phyloP scores from a whole-genome alignment of 2,329 filamentous ascomycete species.

The Colletotrichum gigasporum region DNA sequence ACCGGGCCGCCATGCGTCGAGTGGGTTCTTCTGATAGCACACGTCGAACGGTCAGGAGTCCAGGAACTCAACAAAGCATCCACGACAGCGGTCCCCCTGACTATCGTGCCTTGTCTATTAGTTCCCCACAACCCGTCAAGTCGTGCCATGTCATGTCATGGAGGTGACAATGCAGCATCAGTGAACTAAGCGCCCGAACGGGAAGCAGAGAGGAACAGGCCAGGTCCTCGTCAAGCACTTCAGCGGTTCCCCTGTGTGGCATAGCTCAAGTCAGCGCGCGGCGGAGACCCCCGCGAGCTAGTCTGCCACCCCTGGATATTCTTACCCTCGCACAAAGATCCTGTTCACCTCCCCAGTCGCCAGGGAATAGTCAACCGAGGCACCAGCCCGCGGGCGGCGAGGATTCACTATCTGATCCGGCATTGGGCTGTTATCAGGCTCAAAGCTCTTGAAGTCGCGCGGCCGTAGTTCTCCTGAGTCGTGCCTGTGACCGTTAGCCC shows the following conservation, averaged over 20 bases:
- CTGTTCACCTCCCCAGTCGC: neutral
- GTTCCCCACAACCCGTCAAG: neutral
- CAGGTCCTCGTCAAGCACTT: neutral
- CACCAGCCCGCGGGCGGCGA: neutral
- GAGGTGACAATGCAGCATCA: conserved; percentile 4
- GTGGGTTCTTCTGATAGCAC: no score
- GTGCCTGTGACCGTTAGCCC: neutral
- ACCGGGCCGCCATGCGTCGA: no score
- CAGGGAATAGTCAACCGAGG: neutral
- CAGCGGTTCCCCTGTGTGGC: neutral
- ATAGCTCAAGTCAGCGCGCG: neutral
- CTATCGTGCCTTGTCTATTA: neutral
- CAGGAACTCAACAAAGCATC: neutral
- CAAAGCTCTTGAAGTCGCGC: neutral
- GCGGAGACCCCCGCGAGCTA: neutral
- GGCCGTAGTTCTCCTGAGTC: neutral
- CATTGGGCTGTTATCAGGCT: neutral
- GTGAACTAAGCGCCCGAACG: conserved; percentile 1
- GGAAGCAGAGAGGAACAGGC: neutral
- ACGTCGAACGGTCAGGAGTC: neutral
- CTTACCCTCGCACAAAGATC: conserved; percentile 1
- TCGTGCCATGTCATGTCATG: conserved; percentile 5
- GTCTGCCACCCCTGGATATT: conserved; percentile 2
- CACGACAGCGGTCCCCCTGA: neutral
- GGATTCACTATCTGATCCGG: neutral